A percentile compares a stretch with the other conserved stretches of the same genome.
phyloP scores from a whole-genome alignment of 2,329 filamentous ascomycete genomes.

The Bipolaris gigantea region DNA sequence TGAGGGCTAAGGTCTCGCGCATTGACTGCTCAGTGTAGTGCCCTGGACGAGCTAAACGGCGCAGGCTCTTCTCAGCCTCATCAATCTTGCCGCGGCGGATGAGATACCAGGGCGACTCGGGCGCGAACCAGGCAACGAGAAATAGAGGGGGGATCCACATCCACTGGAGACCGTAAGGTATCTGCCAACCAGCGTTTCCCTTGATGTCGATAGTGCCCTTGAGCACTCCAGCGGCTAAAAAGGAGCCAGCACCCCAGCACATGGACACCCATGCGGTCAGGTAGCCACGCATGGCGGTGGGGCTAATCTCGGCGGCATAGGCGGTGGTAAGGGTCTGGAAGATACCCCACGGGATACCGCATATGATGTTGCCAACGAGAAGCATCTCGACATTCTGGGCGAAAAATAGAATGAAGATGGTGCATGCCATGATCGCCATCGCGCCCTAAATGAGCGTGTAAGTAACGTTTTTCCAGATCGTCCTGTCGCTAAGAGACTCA shows the following conservation, averaged over 20 bases:
- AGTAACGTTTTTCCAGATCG: conserved; percentile 10
- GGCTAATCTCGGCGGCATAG: conserved; percentile 61
- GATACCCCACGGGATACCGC: conserved; percentile 22
- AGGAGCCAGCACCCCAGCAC: conserved; percentile 71
- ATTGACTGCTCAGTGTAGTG: conserved; percentile 56
- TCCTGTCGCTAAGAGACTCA: conserved; percentile 36
- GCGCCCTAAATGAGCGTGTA: conserved; percentile 9
- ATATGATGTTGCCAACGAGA: conserved; percentile 58
- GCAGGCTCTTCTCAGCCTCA: conserved; percentile 58
- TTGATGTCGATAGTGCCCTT: conserved; percentile 62
- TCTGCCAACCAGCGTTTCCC: conserved; percentile 66
- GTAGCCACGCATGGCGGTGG: conserved; percentile 52
- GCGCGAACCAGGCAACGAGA: conserved; percentile 10
- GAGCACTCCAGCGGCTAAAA: conserved; percentile 69
- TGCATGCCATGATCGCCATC: conserved; percentile 22
- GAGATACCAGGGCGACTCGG: conserved; percentile 66
- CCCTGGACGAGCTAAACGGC: conserved; percentile 61
- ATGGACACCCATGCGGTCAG: conserved; percentile 66
- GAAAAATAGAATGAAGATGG: conserved; percentile 49
- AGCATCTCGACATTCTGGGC: conserved; percentile 43
- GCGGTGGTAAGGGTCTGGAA: conserved; percentile 57
- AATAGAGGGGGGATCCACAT: conserved; percentile 59
- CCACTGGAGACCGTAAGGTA: conserved; percentile 60
- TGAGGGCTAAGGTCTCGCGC: conserved; percentile 70
- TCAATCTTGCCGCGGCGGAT: conserved; percentile 63